These are phyloP conservation scores for Verbascum thapsus DNA, from an alignment of 257 asterid species.

Conservation along the genomic window DNA sequence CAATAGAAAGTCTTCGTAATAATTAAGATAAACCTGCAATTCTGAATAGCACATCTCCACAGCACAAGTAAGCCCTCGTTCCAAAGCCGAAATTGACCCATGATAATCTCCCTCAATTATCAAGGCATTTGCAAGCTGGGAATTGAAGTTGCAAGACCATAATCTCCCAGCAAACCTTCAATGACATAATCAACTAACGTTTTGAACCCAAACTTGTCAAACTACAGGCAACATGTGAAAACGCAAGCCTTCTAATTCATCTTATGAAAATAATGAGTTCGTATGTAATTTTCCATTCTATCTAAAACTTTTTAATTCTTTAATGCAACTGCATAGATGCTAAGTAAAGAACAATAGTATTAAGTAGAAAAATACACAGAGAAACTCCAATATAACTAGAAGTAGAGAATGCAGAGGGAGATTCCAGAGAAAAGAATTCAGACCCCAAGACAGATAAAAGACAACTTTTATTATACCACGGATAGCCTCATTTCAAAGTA, in stretches of 20 bases:
- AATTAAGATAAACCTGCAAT: constrained; percentile 69
- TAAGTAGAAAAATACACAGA: constrained; percentile 2
- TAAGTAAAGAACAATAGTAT: constrained; percentile 1
- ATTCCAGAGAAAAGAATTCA: constrained; percentile 8
- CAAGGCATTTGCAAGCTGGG: constrained; percentile 95
- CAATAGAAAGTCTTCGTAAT: constrained; percentile 24
- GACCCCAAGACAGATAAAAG: background rate
- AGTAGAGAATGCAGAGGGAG: constrained; percentile 13
- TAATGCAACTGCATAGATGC: constrained; percentile 14
- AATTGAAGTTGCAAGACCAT: constrained; percentile 94
- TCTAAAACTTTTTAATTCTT: background rate
- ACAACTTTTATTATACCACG: background rate
- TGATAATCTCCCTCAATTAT: constrained; percentile 83
- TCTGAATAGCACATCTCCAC: constrained; percentile 91
- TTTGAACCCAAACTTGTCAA: constrained; percentile 27
- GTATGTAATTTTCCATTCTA: constrained; percentile 7
- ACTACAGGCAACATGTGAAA: constrained; percentile 22
- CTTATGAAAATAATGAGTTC: constrained; percentile 10
- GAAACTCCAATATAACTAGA: constrained; percentile 11
- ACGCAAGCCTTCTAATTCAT: constrained; percentile 16
- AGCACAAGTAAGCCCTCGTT: constrained; percentile 75
- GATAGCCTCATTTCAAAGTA: constrained; percentile 13
- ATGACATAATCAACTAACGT: constrained; percentile 23
- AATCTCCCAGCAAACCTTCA: constrained; percentile 84
- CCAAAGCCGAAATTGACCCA: constrained; percentile 70